These are phyloP conservation scores for Chenopodium suecicum DNA, from an alignment of 148 eudicot genomes.

Conservation along the genomic window DNA sequence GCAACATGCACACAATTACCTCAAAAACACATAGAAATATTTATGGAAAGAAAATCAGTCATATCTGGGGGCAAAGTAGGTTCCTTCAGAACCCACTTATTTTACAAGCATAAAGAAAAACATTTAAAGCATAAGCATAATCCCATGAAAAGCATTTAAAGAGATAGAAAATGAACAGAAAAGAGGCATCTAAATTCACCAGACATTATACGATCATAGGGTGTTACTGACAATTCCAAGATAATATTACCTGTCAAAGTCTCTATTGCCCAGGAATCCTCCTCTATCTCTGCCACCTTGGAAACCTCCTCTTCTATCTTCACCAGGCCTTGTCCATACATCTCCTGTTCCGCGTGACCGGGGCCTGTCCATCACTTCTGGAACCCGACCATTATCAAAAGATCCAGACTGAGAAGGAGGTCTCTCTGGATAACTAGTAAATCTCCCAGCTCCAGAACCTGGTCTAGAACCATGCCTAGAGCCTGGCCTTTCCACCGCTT, in stretches of 20 bases:
- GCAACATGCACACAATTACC: neutral
- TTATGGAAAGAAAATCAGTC: neutral
- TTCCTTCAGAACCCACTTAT: neutral
- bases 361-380: constrained; percentile 70
- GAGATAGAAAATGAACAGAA: neutral
- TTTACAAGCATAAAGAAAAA: neutral
- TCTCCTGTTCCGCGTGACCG: constrained; percentile 75
- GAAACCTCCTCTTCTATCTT: constrained; percentile 60
- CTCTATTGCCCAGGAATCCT: constrained; percentile 62
- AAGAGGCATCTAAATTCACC: neutral
- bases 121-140: neutral
- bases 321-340: constrained; percentile 61
- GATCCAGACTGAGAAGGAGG: constrained; percentile 61
- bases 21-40: neutral
- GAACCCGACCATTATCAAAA: constrained; percentile 51
- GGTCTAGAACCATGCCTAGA: constrained; percentile 57
- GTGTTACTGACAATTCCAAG: neutral
- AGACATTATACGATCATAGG: neutral
- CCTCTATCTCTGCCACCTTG: constrained; percentile 81
- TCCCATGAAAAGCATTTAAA: neutral
- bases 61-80: neutral
- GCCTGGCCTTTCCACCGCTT: constrained; percentile 66
- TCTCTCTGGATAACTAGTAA: constrained; percentile 29
- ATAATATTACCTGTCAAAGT: constrained; percentile 60
- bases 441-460: constrained; percentile 32